These are phyloP conservation scores for Tetrahymena malaccensis DNA, from an alignment of 73 alveolate genomes.

Conservation along the genomic window DNA sequence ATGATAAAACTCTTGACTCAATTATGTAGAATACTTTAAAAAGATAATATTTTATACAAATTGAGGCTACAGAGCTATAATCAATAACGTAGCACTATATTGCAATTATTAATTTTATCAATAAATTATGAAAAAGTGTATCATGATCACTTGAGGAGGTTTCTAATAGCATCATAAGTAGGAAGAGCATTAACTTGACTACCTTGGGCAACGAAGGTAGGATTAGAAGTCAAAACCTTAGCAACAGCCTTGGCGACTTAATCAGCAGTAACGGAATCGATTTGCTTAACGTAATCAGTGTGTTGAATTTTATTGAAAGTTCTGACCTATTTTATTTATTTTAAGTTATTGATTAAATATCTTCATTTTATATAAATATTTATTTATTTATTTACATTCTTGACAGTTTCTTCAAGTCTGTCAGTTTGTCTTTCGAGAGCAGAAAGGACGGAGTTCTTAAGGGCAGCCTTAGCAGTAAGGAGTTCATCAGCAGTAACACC, in stretches of 20 bases:
- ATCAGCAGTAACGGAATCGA: slow-evolving; percentile 26
- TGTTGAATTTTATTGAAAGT: slow-evolving; percentile 11
- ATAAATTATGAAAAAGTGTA: background rate
- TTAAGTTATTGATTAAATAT: background rate
- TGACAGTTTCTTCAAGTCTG: slow-evolving; percentile 42
- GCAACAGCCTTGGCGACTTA: slow-evolving; percentile 23
- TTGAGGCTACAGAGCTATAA: background rate
- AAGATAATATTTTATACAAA: background rate
- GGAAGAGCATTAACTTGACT: slow-evolving; percentile 38
- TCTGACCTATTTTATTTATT: background rate
- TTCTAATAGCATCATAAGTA: slow-evolving; percentile 18
- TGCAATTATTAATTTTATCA: background rate
- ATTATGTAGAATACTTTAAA: background rate
- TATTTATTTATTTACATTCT: slow-evolving; percentile 1
- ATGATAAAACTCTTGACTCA: background rate
- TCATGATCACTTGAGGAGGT: slow-evolving; percentile 24
- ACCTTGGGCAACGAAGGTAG: slow-evolving; percentile 46
- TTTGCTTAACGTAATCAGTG: slow-evolving; percentile 16
- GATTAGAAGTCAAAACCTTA: slow-evolving; percentile 9
- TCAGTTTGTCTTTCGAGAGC: slow-evolving; percentile 41
- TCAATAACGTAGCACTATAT: background rate
- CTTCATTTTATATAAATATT: background rate
- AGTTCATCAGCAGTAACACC: slow-evolving; percentile 22
- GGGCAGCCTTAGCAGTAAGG: slow-evolving; percentile 22
- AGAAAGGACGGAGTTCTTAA: slow-evolving; percentile 12